Base-by-base conservation (phyloP, 352 stramenopile genomes). In the Pythium aristosporum region DNA sequence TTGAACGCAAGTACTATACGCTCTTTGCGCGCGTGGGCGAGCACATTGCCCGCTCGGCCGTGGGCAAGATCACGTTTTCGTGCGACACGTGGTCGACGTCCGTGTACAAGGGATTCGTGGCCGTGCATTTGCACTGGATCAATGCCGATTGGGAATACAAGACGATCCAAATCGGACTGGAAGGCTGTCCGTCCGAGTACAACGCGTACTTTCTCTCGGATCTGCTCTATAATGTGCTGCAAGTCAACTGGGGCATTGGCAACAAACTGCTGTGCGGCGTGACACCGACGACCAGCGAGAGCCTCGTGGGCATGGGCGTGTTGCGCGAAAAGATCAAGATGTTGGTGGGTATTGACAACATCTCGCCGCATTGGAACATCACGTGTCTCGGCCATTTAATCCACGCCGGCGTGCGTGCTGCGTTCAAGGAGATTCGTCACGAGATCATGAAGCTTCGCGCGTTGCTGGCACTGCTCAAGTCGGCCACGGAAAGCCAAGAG, bases 141-240 rank as follows among this genome's bases (percentile, higher is more conserved):
- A 92, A 92, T 68, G 80, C 82, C 8, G 82, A 92, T n/a, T 92
- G 82, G 82, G 82, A 92, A 64, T 88, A 82, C 76, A 92, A 92
- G 73, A 82, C 79, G 21, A 86, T 92, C 52, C 82, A 92, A 64
- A 73, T 92, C 47, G 82, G 80, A 1, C 73, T 92, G 10, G 82
- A 92, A 74, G 76, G 79, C 16, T 92, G 78, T 57, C 79, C 82
- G 30, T 62, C 72, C 30, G 81, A 89, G 30, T 87, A 85, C 62
- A 90, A 79, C 57, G 75, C 80, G 18, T 92, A 90, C 65, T 90
- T 90, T 60, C 77, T 92, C 68, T 87, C 82, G 55, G 82, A 92
- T 53, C 67, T 92, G 69, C 68, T 92, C 28, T 92, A 87, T 72
- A 89, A 87, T 61, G 77, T 92, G 54, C 71, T 92, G 57, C 82